These are phyloP conservation scores for Malus asiatica DNA, from an alignment of 306 rosid species.

Conservation along the genomic window DNA sequence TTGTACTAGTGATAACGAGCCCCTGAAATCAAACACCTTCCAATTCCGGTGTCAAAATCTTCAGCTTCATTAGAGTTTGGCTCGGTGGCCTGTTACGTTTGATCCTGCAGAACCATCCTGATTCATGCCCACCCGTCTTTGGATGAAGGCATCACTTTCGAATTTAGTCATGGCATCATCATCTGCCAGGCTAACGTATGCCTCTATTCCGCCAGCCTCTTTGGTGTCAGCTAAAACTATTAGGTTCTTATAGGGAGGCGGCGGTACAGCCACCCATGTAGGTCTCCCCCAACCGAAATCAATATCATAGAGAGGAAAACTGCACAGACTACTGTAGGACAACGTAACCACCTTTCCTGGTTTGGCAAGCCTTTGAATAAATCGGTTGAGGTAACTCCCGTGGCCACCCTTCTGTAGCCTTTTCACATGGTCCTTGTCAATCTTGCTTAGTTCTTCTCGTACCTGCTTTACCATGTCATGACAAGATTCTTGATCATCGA, in stretches of 20 bases:
- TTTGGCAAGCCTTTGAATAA: neutral
- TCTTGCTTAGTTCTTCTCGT: slow-evolving; percentile 4
- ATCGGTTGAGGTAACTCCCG: neutral
- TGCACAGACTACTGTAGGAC: slow-evolving; percentile 16
- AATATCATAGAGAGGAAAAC: slow-evolving; percentile 20
- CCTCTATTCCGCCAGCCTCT: slow-evolving; percentile 13
- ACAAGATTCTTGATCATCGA: neutral
- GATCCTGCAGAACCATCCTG: neutral
- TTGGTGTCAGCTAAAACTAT: neutral
- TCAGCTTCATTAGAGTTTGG: neutral
- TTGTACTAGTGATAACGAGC: no score
- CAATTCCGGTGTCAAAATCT: neutral
- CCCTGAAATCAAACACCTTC: no score
- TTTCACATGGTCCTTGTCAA: neutral
- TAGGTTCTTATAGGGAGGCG: neutral
- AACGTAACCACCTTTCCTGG: neutral
- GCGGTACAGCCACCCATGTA: slow-evolving; percentile 1
- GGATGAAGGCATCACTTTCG: neutral
- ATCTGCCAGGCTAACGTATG: slow-evolving; percentile 2
- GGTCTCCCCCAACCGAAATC: slow-evolving; percentile 32
- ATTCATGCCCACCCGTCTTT: neutral
- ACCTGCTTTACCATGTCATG: slow-evolving; percentile 14
- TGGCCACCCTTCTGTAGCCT: neutral
- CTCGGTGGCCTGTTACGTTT: neutral
- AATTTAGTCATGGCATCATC: slow-evolving; percentile 1